phyloP scores from a whole-genome alignment of 805 yeast species.

The Candida andamanensis region DNA sequence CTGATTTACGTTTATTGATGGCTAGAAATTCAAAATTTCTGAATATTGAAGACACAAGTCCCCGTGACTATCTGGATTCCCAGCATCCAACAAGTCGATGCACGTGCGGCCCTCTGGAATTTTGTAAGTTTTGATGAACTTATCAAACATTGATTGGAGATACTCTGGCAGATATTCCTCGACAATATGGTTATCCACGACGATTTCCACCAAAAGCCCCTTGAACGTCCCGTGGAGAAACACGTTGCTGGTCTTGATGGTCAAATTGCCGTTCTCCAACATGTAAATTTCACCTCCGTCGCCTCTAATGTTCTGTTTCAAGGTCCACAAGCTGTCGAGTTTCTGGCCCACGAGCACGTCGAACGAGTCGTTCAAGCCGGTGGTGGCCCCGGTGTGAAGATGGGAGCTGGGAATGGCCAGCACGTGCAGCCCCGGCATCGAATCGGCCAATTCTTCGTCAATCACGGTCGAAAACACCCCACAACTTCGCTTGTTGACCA shows the following conservation, averaged over 20 bases:
- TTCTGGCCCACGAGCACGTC: constrained; percentile 52
- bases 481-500: constrained; percentile 38
- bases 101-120: constrained; percentile 38
- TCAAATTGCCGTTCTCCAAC: constrained; percentile 47
- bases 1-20: too few relatives aligned
- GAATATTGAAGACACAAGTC: constrained; percentile 40
- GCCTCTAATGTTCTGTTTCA: constrained; percentile 65
- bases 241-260: constrained; percentile 63
- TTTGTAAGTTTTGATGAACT: constrained; percentile 25
- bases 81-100: constrained; percentile 23
- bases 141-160: constrained; percentile 18
- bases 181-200: constrained; percentile 19
- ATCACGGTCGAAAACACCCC: constrained; percentile 33
- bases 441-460: constrained; percentile 24
- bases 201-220: constrained; percentile 63
- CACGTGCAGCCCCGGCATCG: constrained; percentile 7
- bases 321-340: constrained; percentile 64
- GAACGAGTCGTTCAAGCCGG: constrained; percentile 53
- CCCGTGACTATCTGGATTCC: constrained; percentile 26
- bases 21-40: constrained; percentile 33
- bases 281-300: constrained; percentile 69
- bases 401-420: constrained; percentile 32
- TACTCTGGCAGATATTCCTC: constrained; percentile 12
- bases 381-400: constrained; percentile 47
- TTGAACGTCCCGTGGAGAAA: constrained; percentile 70